Evolutionary conservation across 495 filamentous ascomycete genomes (phyloP).

Genomic region (Aspergillus steynii): DNA sequence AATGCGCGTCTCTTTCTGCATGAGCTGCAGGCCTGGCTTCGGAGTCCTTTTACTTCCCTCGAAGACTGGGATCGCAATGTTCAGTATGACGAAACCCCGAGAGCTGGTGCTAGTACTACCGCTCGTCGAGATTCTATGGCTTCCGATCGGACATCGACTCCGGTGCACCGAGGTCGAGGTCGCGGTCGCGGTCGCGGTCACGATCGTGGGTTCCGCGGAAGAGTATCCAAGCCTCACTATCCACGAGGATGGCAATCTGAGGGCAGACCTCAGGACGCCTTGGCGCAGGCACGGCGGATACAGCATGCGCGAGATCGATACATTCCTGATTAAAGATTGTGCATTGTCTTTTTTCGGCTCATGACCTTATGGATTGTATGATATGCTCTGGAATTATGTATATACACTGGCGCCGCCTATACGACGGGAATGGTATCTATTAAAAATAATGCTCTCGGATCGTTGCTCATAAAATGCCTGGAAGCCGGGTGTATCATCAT

Average conservation of each 20-base stretch:
- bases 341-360: background rate
- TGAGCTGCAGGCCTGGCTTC: conserved; percentile 77
- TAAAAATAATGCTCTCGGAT: conserved; percentile 23
- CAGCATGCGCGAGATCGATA: conserved; percentile 39
- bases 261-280: conserved; percentile 21
- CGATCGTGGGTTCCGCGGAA: conserved; percentile 19
- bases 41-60: conserved; percentile 70
- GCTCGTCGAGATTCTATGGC: background rate
- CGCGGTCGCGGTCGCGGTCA: conserved; percentile 17
- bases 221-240: conserved; percentile 26
- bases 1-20: conserved; percentile 82
- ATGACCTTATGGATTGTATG: conserved; percentile 19
- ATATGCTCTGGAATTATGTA: conserved; percentile 8
- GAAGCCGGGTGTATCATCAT: conserved; percentile 20
- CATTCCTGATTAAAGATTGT: conserved; percentile 35
- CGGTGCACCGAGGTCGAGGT: conserved; percentile 21
- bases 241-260: conserved; percentile 12
- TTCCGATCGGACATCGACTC: conserved; percentile 25
- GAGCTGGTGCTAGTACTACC: background rate
- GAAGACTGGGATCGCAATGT: conserved; percentile 81
- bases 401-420: conserved; percentile 4
- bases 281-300: conserved; percentile 27
- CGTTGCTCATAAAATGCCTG: conserved; percentile 30
- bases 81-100: conserved; percentile 56
- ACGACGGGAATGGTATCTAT: conserved; percentile 23